Evolutionary conservation across 441 rosid species (phyloP), one percentile per base, ranked within the genome.

Genomic region (Geranium incanum): DNA sequence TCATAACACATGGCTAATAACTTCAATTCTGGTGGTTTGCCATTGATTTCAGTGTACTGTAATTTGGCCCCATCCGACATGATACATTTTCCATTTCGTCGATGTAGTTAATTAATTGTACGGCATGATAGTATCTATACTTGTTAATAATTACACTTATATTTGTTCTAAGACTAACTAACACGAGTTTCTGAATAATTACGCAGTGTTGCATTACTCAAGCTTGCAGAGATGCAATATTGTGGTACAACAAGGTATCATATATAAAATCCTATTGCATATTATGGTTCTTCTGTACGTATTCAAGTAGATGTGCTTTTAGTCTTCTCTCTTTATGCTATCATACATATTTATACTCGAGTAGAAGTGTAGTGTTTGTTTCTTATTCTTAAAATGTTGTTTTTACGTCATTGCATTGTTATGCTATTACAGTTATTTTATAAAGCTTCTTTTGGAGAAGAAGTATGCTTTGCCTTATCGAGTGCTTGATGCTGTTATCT

Each of bases 161-260:
- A 41, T 41, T 41, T 28, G 33, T 28, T 28, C 33, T 28, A 28
- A 28, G 33, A 28, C 48, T 71, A 5, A 8, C 59, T 68, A 71
- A 74, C 64, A 23, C 12, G 19, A 41, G n/a, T 57, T 74, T 70
- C 62, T 28, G 55, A 0, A 75, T 80, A 75, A 59, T 71, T 80
- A 68, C 84, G 85, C 88, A 88, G 99, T 82, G 87, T 82, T 78
- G 94, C 94, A 48, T 68, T 94, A 68, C 73, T 84, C 76, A 88
- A 84, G 81, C 92, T 94, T 18, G 93, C 95, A 2, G 91, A 87
- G 82, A 90, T 90, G 95, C 90, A 94, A 73, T 89, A 94, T 71
- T 90, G 97, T 77, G 97, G 99, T 37, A 90, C 97, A 59, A 94
- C 97, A 55, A 94, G 99, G 99, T 92, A 86, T 75, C 11, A 23